Conservation (phyloP, 148 eudicot genomes). For the Vaccinium corymbosum region DNA sequence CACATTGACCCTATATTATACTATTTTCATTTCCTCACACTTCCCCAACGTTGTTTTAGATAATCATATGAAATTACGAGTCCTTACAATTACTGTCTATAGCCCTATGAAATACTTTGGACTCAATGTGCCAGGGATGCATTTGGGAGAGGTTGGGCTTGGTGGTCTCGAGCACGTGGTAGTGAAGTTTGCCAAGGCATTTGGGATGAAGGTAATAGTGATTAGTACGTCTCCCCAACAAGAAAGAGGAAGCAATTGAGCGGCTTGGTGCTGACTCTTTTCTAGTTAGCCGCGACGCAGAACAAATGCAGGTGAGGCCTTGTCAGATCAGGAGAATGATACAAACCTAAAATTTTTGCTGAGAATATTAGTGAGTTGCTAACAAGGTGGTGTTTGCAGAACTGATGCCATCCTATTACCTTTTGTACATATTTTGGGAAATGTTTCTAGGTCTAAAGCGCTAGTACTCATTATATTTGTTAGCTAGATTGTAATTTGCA, state of each 20-base stretch:
- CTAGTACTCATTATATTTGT: not conserved
- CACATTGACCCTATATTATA: no score
- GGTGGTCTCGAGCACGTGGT: slow-evolving; percentile 18
- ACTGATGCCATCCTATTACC: not conserved
- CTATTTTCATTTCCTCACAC: no score
- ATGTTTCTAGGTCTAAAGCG: no score
- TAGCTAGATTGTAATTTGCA: no score
- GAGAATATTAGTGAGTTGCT: not conserved
- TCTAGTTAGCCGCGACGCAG: not conserved
- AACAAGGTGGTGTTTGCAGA: not conserved
- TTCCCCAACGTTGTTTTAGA: no score
- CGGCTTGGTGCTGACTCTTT: slow-evolving; percentile 10
- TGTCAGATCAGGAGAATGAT: not conserved
- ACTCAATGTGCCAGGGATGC: not conserved
- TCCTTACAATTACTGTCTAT: slow-evolving; percentile 10
- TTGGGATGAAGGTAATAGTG: slow-evolving; percentile 16
- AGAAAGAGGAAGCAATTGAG: slow-evolving; percentile 9
- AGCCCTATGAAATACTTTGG: slow-evolving; percentile 18
- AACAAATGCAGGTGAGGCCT: slow-evolving; percentile 12
- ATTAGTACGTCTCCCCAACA: slow-evolving; percentile 1
- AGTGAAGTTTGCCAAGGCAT: slow-evolving; percentile 14
- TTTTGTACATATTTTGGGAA: no score
- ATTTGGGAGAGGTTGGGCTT: slow-evolving; percentile 8
- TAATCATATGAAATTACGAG: no score
- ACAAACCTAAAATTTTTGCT: not conserved